Percentiles rank a stretch among this genome's conserved stretches.
These are phyloP conservation scores for Pholiota molesta DNA, from an alignment of 768 basidiomycete genomes.

Conservation along the genomic window DNA sequence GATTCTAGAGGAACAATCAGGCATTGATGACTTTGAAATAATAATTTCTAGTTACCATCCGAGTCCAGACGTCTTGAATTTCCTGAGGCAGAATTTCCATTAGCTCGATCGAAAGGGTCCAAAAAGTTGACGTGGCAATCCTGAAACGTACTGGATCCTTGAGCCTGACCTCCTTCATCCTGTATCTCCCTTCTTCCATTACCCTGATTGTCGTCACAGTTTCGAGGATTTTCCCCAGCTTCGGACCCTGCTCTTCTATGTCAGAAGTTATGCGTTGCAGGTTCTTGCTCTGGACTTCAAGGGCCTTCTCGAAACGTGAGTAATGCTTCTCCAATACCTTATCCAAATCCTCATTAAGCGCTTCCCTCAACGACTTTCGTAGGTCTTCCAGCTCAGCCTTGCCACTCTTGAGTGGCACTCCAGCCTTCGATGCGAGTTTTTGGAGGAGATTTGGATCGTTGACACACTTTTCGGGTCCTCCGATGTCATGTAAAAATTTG, in stretches of 20 bases:
- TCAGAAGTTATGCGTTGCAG: slow-evolving; percentile 7
- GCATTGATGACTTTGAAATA: too few species aligned
- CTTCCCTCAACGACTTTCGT: not conserved
- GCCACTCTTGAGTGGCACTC: slow-evolving; percentile 9
- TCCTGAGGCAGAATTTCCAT: not conserved
- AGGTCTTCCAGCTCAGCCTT: slow-evolving; percentile 3
- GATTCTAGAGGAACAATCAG: not conserved
- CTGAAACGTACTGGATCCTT: slow-evolving; percentile 14
- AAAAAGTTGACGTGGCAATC: too few species aligned
- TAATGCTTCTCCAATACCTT: slow-evolving; percentile 6
- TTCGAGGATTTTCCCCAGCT: slow-evolving; percentile 8
- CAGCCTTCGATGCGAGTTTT: slow-evolving; percentile 25
- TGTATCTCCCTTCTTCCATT: slow-evolving; percentile 15
- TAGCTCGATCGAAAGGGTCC: too few species aligned
- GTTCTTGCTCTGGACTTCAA: slow-evolving; percentile 16
- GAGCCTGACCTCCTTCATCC: slow-evolving; percentile 11
- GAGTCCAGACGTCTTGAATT: slow-evolving; percentile 16
- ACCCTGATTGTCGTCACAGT: slow-evolving; percentile 9
- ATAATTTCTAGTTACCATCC: slow-evolving; percentile 9
- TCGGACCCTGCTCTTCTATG: slow-evolving; percentile 10
- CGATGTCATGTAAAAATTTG: slow-evolving; percentile 34
- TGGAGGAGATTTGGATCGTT: slow-evolving; percentile 32
- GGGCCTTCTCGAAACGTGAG: slow-evolving; percentile 14
- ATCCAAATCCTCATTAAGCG: slow-evolving; percentile 10
- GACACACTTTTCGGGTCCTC: slow-evolving; percentile 34